Percentiles rank a stretch among this genome's conserved stretches.
Conservation (phyloP, 139 green algal genomes). For the Eudorina sp. region DNA sequence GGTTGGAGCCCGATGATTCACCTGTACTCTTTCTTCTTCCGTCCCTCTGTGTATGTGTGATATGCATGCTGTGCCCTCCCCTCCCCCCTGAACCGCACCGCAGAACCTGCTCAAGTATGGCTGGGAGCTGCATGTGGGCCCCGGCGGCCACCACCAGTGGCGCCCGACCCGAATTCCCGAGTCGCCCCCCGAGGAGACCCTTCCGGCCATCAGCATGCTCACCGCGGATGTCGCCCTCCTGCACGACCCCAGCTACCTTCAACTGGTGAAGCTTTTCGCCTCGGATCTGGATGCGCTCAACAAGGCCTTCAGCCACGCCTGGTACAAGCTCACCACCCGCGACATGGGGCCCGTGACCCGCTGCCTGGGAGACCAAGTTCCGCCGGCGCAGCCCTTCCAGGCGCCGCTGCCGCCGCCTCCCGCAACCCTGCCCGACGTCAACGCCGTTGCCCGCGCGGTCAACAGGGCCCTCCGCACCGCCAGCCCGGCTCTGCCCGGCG, state of each 20-base stretch:
- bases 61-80: not conserved
- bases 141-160: constrained; percentile 46
- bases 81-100: not conserved
- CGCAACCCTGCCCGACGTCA: constrained; percentile 8
- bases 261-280: constrained; percentile 48
- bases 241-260: constrained; percentile 46
- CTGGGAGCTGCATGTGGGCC: constrained; percentile 50
- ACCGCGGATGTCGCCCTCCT: constrained; percentile 61
- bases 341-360: constrained; percentile 50
- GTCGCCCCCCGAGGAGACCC: not conserved
- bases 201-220: constrained; percentile 61
- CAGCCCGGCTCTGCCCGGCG: not conserved
- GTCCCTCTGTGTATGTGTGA: not conserved
- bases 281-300: constrained; percentile 39
- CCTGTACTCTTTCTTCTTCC: not conserved
- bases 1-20: too few relatives aligned
- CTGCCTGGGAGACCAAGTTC: constrained; percentile 28
- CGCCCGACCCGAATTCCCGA: not conserved
- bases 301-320: constrained; percentile 48
- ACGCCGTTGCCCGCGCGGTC: constrained; percentile 3
- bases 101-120: constrained; percentile 56
- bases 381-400: constrained; percentile 60
- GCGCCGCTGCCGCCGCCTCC: constrained; percentile 49
- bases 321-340: constrained; percentile 55
- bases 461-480: not conserved